Evolutionary conservation across 2,329 filamentous ascomycete genomes (phyloP), one percentile per base, ranked within the genome.

Genomic region (Sphaerostilbella broomeana): DNA sequence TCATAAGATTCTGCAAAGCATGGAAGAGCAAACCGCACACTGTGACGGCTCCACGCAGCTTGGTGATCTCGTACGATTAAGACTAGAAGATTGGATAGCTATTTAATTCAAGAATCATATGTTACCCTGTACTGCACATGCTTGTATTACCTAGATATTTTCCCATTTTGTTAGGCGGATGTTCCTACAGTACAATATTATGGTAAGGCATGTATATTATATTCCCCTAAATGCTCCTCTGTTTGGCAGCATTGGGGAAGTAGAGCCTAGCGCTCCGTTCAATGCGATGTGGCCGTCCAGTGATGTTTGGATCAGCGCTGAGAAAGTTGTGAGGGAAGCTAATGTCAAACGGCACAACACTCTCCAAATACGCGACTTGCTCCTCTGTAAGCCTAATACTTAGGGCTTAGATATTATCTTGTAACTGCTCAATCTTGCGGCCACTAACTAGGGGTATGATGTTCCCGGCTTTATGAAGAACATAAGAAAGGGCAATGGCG

Each of bases 401-500:
- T 17, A 82, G 58, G 0, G 73, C 73, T 44, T 73, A 65, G 47
- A 81, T 77, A 47, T 80, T 81, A 42, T 67, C 69, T 45, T 75
- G 66, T n/a, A 82, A 55, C 52, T 83, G 77, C 42, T 77, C 70
- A 15, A 80, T 55, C 48, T 75, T 81, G 4, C 77, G 64, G 0
- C 73, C 73, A 4, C 77, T 78, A 6, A 79, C 63, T 21, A 81
- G 72, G 0, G 78, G 78, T 51, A 78, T 77, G 5, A 80, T 70
- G 49, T 79, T 70, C 0, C 74, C 69, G 0, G 73, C 63, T 56
- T 81, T 79, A 29, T 70, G 65, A 61, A 78, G 65, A 2, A 81
- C 69, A 45, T 81, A 81, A 1, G 78, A 77, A 8, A 82, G 55
- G 3, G 77, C 76, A 8, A 52, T 40, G 25, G 42, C 45, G 8